These are phyloP conservation scores for Limtongia smithiae DNA, from an alignment of 805 yeast species.

Conservation along the genomic window DNA sequence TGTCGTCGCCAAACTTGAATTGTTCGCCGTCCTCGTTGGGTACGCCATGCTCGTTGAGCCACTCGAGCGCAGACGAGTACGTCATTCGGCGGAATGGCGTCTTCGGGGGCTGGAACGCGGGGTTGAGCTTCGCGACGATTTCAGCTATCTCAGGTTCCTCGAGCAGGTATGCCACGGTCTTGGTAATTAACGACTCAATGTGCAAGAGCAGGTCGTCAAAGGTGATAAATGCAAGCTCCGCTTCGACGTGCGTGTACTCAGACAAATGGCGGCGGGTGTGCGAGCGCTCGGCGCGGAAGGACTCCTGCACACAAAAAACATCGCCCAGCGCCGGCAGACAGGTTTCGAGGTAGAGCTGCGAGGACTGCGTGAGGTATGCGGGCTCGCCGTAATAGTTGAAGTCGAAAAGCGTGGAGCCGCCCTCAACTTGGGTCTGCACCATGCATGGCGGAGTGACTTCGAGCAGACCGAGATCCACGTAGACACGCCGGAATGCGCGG, in stretches of 20 bases:
- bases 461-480: slow-evolving; percentile 63
- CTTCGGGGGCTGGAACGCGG: slow-evolving; percentile 76
- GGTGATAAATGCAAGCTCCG: slow-evolving; percentile 81
- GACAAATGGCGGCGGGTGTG: slow-evolving; percentile 97
- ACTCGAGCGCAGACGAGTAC: slow-evolving; percentile 84
- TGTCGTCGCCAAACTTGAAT: slow-evolving; percentile 97
- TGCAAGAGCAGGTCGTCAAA: slow-evolving; percentile 85
- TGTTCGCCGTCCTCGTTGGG: slow-evolving; percentile 90
- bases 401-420: slow-evolving; percentile 93
- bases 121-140: slow-evolving; percentile 85
- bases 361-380: slow-evolving; percentile 93
- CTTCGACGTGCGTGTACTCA: slow-evolving; percentile 96
- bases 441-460: slow-evolving; percentile 99
- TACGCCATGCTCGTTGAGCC: slow-evolving; percentile 94
- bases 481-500: slow-evolving; percentile 70
- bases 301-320: slow-evolving; percentile 95
- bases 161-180: slow-evolving; percentile 67
- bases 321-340: slow-evolving; percentile 95
- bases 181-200: slow-evolving; percentile 73
- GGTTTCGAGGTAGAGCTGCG: slow-evolving; percentile 95
- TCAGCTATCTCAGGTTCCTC: slow-evolving; percentile 94
- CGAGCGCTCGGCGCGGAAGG: slow-evolving; percentile 98
- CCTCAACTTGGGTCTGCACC: slow-evolving; percentile 99
- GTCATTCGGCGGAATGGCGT: slow-evolving; percentile 88
- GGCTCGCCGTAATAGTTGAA: slow-evolving; percentile 95